Base-by-base conservation (phyloP, 345 rosid species). In the Melaleuca alternifolia region DNA sequence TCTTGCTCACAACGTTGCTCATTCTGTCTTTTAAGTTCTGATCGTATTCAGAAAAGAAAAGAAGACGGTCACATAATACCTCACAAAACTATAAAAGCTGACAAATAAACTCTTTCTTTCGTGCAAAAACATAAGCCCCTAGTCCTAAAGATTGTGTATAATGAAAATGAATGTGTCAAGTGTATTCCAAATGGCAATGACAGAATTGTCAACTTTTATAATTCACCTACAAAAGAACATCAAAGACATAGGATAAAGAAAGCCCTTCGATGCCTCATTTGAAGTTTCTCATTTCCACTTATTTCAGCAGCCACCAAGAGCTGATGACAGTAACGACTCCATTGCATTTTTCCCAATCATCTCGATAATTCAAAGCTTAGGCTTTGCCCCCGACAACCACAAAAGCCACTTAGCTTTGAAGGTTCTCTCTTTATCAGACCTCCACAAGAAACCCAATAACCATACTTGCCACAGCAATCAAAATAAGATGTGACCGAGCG, bases 1-100 rank as follows among this genome's bases (percentile, higher is more conserved):
- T 97, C 99, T 87, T 90, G 92, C 85, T 95, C 97, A 83, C 99
- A 97, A 7, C 93, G 95, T 53, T 94, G 96, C 87, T 94, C 99
- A 88, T 96, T 97, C 89, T 94, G 99, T 56, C 92, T 94, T 86
- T 92, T 94, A 82, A 95, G 92, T 83, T 94, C 98, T 97, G 91
- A 61, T 86, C 84, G 85, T 44, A 86, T 13, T 56, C 59, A 89
- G 11, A 75, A 54, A 4, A 87, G 52, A 75, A 41, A 81, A 62
- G 46, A 18, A 23, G 76, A 20, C 20, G 53, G 26, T 54, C 62
- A 89, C 54, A 83, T 30, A 50, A 37, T 16, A 84, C 85, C 20
- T 46, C 51, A 44, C 48, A 56, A 46, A 54, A 84, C 28, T 30
- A 53, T 15, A 15, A 56, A 48, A 20, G 54, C 52, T 12, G 3